phyloP scores from a whole-genome alignment of 1,139 yeast species.

The Pichia sp. region DNA sequence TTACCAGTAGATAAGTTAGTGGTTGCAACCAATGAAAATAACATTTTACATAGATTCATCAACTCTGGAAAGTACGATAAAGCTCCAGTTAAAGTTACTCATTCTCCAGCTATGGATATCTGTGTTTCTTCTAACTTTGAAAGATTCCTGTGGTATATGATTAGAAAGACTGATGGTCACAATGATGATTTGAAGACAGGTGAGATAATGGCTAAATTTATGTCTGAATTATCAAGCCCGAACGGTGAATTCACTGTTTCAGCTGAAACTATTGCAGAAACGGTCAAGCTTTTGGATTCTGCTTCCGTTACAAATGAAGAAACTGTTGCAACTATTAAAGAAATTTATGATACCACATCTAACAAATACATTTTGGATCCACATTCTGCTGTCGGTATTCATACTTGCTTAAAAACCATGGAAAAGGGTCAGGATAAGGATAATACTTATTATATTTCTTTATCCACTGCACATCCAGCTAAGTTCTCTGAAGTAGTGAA shows the following conservation, averaged over 20 bases:
- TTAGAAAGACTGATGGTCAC: slow-evolving; percentile 56
- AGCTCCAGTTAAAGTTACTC: slow-evolving; percentile 71
- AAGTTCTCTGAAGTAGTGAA: slow-evolving; percentile 95
- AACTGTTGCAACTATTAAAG: slow-evolving; percentile 69
- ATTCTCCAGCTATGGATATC: slow-evolving; percentile 98
- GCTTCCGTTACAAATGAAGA: slow-evolving; percentile 73
- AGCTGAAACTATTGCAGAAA: slow-evolving; percentile 53
- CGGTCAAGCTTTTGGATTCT: slow-evolving; percentile 64
- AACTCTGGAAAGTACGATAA: slow-evolving; percentile 79
- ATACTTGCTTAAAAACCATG: slow-evolving; percentile 61
- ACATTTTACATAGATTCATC: slow-evolving; percentile 87
- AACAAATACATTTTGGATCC: slow-evolving; percentile 87
- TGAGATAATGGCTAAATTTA: slow-evolving; percentile 61
- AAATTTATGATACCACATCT: slow-evolving; percentile 49
- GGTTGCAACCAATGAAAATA: slow-evolving; percentile 93
- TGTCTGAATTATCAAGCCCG: slow-evolving; percentile 59
- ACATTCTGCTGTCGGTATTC: slow-evolving; percentile 91
- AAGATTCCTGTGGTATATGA: slow-evolving; percentile 90
- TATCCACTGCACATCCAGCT: slow-evolving; percentile 98
- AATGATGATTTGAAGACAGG: slow-evolving; percentile 70
- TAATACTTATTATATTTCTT: slow-evolving; percentile 56
- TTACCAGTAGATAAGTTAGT: slow-evolving; percentile 79
- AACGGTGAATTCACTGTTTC: slow-evolving; percentile 74
- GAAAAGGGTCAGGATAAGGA: slow-evolving; percentile 39
- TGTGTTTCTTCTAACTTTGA: slow-evolving; percentile 92